Conservation (phyloP, 2,329 filamentous ascomycete genomes). For the Daldinia eschscholtzii region DNA sequence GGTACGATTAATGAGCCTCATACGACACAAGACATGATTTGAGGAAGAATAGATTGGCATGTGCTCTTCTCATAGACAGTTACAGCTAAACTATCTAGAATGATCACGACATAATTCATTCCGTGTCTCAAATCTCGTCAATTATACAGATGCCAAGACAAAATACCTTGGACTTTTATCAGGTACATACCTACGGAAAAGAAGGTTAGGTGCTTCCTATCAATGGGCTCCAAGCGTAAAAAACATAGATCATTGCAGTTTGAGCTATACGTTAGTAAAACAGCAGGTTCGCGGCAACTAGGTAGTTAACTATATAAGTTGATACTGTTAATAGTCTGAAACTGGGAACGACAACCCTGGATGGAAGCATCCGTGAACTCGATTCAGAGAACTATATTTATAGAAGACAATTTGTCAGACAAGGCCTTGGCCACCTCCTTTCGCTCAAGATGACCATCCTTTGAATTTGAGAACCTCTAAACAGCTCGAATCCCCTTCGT, state of each 20-base stretch:
- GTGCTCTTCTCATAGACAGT: not conserved
- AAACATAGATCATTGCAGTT: too few species aligned
- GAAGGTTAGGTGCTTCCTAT: not conserved
- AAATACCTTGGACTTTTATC: not conserved
- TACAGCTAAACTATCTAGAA: not conserved
- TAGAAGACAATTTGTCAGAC: not conserved
- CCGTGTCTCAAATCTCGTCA: not conserved
- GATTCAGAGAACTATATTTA: not conserved
- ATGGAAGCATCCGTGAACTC: not conserved
- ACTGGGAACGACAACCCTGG: not conserved
- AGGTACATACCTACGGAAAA: not conserved
- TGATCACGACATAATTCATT: not conserved
- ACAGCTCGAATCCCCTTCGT: too few species aligned
- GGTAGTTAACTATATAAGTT: not conserved
- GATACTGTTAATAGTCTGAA: not conserved
- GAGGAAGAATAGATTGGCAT: not conserved
- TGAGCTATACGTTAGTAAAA: not conserved
- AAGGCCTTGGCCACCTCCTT: not conserved
- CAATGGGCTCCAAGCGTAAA: not conserved
- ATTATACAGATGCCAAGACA: not conserved
- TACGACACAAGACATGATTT: not conserved
- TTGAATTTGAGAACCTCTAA: not conserved
- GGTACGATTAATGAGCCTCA: slow-evolving; percentile 4
- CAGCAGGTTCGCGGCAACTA: not conserved
- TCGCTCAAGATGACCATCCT: not conserved